These are phyloP conservation scores for Geranomyces variabilis DNA, from an alignment of 192 early-diverging fungal species.

Conservation along the genomic window DNA sequence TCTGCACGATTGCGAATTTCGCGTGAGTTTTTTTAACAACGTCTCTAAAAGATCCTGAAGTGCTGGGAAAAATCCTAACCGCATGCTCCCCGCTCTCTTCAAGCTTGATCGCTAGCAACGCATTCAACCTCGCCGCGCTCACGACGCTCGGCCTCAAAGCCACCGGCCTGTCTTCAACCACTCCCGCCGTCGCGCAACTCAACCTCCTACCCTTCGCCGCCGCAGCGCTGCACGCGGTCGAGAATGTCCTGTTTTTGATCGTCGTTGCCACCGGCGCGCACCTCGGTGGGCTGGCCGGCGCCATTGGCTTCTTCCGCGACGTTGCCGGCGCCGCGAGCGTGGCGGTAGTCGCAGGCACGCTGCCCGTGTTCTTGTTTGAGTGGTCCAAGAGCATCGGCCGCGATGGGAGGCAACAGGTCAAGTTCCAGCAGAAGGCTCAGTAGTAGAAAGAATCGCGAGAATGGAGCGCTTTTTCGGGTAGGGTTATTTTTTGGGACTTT, in stretches of 20 bases:
- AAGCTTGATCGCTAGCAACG: conserved; percentile 25
- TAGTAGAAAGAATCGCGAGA: too few relatives aligned
- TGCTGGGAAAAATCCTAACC: too few relatives aligned
- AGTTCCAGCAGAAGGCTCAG: background rate
- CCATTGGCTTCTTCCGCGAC: conserved; percentile 13
- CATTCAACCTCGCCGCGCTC: conserved; percentile 25
- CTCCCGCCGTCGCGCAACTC: background rate
- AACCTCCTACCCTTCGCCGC: conserved; percentile 32
- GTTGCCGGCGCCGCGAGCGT: conserved; percentile 12
- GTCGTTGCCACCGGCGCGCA: background rate
- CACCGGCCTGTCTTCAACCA: background rate
- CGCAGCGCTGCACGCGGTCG: conserved; percentile 19
- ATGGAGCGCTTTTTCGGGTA: too few relatives aligned
- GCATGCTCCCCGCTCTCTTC: too few relatives aligned
- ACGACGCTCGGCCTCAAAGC: conserved; percentile 25
- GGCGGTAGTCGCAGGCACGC: conserved; percentile 7
- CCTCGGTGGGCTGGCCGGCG: conserved; percentile 16
- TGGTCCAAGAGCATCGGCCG: conserved; percentile 28
- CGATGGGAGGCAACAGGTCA: conserved; percentile 28
- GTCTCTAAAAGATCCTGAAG: background rate
- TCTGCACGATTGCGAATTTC: conserved; percentile 22
- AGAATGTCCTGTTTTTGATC: conserved; percentile 26
- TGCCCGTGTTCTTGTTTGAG: conserved; percentile 19
- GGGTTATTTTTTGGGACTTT: too few relatives aligned
- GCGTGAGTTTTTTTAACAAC: background rate